These are phyloP conservation scores for Cyclotella kingstonii DNA, from an alignment of 108 stramenopile genomes.

Conservation along the genomic window DNA sequence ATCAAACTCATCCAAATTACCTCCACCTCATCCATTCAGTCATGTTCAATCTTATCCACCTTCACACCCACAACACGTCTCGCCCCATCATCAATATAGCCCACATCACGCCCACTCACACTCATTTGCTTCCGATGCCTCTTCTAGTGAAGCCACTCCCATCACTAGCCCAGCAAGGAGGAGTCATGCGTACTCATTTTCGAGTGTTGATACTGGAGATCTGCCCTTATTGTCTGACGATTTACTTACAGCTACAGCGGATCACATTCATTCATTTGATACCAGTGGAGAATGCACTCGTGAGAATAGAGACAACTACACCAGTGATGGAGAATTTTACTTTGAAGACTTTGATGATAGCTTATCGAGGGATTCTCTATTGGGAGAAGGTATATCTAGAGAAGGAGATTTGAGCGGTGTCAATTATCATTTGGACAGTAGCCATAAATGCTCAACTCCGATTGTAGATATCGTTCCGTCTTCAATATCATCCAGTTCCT, in stretches of 20 bases:
- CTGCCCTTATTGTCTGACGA: not conserved
- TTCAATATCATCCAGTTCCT: conserved; percentile 5
- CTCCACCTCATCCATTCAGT: conserved; percentile 7
- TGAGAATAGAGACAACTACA: not conserved
- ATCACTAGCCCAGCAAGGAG: not conserved
- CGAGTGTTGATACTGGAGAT: not conserved
- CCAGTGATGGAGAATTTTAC: not conserved
- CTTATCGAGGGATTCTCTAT: conserved; percentile 2
- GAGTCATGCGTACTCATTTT: not conserved
- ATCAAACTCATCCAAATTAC: not conserved
- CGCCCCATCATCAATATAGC: not conserved
- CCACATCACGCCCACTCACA: conserved; percentile 5
- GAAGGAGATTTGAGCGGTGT: conserved; percentile 8
- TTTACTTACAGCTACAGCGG: not conserved
- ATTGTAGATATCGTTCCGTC: not conserved
- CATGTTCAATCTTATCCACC: conserved; percentile 11
- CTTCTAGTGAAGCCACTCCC: conserved; percentile 8
- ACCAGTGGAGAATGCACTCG: not conserved
- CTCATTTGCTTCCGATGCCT: not conserved
- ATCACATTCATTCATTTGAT: not conserved
- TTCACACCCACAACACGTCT: not conserved
- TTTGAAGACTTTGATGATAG: conserved; percentile 18
- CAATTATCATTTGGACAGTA: not conserved
- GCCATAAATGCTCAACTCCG: not conserved
- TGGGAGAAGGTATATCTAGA: not conserved